Evolutionary conservation across 2,329 filamentous ascomycete species (phyloP).

Genomic region (Fusarium drepaniforme): DNA sequence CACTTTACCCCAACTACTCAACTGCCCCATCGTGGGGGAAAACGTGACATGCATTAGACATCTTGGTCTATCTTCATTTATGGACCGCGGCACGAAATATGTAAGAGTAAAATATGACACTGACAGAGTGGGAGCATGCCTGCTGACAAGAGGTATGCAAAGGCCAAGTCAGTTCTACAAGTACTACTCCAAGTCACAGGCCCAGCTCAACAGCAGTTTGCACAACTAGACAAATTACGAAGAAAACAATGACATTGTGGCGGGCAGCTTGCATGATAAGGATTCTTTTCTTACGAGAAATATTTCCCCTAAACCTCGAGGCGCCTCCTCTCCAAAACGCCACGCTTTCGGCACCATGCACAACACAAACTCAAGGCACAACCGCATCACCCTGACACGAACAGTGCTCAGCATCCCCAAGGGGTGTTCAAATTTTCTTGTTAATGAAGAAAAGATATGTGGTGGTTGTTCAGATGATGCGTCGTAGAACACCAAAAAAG

Average conservation of each 20-base stretch:
- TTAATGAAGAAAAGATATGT: accelerated
- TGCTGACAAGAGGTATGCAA: background rate
- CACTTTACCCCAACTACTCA: background rate
- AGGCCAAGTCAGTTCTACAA: background rate
- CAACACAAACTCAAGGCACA: background rate
- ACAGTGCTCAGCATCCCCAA: accelerated
- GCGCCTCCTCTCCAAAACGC: background rate
- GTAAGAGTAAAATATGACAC: background rate
- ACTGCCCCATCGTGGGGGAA: background rate
- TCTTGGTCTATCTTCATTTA: accelerated
- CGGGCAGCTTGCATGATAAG: background rate
- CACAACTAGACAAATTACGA: background rate
- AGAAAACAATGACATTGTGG: background rate
- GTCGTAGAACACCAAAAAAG: background rate
- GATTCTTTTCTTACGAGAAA: background rate
- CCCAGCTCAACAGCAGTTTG: background rate
- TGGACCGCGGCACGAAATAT: accelerated
- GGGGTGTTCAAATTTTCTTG: accelerated
- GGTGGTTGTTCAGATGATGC: background rate
- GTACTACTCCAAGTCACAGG: background rate
- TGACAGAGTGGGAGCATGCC: background rate
- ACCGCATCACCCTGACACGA: background rate
- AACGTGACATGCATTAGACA: background rate
- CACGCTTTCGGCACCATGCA: background rate
- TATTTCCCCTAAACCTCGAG: background rate